Percentiles rank a stretch among this genome's conserved stretches.
These are phyloP conservation scores for Colletotrichum noveboracense DNA, from an alignment of 2,329 filamentous ascomycete genomes.

Conservation along the genomic window DNA sequence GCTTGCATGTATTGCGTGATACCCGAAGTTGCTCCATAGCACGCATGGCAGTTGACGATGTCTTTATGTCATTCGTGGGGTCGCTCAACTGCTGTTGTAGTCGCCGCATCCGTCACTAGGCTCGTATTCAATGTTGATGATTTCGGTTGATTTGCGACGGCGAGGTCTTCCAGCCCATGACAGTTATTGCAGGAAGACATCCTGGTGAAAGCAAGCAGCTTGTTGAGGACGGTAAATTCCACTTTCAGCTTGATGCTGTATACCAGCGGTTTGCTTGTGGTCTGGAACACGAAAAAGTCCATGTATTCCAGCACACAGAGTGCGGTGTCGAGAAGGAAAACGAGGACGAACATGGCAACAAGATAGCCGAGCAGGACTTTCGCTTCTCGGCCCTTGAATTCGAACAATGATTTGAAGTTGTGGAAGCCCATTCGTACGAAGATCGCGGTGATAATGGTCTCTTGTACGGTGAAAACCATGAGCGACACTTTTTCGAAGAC, in stretches of 20 bases:
- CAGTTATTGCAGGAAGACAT: slow-evolving; percentile 5
- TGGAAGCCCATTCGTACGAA: slow-evolving; percentile 40
- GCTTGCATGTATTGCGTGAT: not conserved
- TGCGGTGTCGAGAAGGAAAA: slow-evolving; percentile 43
- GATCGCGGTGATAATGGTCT: slow-evolving; percentile 53
- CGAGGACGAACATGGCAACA: slow-evolving; percentile 41
- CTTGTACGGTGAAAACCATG: slow-evolving; percentile 60
- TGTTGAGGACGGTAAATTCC: slow-evolving; percentile 54
- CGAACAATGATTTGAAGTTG: slow-evolving; percentile 13
- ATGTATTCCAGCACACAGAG: slow-evolving; percentile 42
- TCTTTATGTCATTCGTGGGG: not conserved
- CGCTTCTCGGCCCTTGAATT: slow-evolving; percentile 7
- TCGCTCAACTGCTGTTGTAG: not conserved
- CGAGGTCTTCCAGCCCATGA: not conserved
- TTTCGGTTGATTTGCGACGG: not conserved
- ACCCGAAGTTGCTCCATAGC: not conserved
- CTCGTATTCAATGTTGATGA: not conserved
- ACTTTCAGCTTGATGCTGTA: slow-evolving; percentile 35
- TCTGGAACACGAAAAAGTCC: slow-evolving; percentile 32
- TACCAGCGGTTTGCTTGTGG: slow-evolving; percentile 14
- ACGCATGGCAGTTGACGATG: not conserved
- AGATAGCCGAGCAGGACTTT: slow-evolving; percentile 40
- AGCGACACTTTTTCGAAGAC: slow-evolving; percentile 61
- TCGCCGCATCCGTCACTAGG: not conserved
- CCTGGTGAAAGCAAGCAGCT: slow-evolving; percentile 23